Evolutionary conservation across 2,329 filamentous ascomycete species (phyloP).

Genomic region (Aspergillus unguis): DNA sequence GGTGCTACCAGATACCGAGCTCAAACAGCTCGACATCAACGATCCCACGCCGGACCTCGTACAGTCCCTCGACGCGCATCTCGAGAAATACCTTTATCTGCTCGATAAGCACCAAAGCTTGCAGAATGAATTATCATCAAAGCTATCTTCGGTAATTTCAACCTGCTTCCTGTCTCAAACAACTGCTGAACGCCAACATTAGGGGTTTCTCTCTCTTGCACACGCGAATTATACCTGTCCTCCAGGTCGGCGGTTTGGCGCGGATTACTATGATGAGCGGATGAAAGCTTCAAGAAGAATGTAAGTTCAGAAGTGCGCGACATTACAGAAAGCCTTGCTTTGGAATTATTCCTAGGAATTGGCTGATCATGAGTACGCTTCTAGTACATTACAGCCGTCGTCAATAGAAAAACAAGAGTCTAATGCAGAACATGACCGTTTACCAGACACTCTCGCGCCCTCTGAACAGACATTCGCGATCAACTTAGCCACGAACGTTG

Average conservation of each 20-base stretch:
- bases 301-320: conserved; percentile 24
- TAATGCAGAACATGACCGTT: background rate
- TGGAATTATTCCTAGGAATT: background rate
- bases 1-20: conserved; percentile 21
- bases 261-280: conserved; percentile 50
- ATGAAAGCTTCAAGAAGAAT: conserved; percentile 48
- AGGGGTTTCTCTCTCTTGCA: conserved; percentile 49
- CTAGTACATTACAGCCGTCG: conserved; percentile 15
- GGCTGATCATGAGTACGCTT: conserved; percentile 2
- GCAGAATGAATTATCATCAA: conserved; percentile 36
- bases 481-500: background rate
- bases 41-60: conserved; percentile 26
- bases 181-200: background rate
- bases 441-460: background rate
- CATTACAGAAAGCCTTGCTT: background rate
- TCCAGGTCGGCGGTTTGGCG: conserved; percentile 45
- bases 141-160: conserved; percentile 39
- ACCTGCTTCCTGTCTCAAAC: background rate
- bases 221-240: conserved; percentile 48
- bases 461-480: conserved; percentile 14
- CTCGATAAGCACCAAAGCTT: conserved; percentile 43
- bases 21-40: conserved; percentile 17
- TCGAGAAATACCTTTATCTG: conserved; percentile 44
- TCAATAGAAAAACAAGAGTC: background rate
- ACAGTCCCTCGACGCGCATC: conserved; percentile 37